Conservation (phyloP, 2,329 filamentous ascomycete species). For the Leptographium galeiforme region DNA sequence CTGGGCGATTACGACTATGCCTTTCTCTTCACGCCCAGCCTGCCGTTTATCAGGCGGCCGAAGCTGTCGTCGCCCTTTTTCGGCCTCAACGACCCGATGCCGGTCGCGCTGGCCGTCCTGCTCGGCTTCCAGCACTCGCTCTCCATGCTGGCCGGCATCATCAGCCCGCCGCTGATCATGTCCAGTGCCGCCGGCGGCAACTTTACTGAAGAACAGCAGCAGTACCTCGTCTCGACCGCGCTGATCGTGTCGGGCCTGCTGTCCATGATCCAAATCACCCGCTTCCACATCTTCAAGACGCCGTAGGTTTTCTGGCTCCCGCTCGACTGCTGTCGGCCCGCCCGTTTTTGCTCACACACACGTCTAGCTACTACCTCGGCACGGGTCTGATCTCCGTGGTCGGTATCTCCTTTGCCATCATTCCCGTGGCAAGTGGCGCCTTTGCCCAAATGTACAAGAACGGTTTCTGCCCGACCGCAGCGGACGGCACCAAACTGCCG, state of each 20-base stretch:
- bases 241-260: slow-evolving; percentile 68
- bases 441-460: slow-evolving; percentile 66
- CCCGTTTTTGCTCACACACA: slow-evolving; percentile 21
- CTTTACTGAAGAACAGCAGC: slow-evolving; percentile 43
- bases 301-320: slow-evolving; percentile 21
- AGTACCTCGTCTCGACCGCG: slow-evolving; percentile 68
- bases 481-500: slow-evolving; percentile 51
- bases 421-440: slow-evolving; percentile 58
- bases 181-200: slow-evolving; percentile 48
- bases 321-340: background rate
- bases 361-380: slow-evolving; percentile 48
- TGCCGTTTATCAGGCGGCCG: slow-evolving; percentile 65
- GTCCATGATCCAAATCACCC: slow-evolving; percentile 63
- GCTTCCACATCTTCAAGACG: slow-evolving; percentile 59
- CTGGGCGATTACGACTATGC: slow-evolving; percentile 82
- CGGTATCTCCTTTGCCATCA: slow-evolving; percentile 65
- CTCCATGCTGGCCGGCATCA: slow-evolving; percentile 63
- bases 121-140: slow-evolving; percentile 70
- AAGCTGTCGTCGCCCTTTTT: slow-evolving; percentile 60
- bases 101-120: slow-evolving; percentile 57
- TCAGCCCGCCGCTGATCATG: slow-evolving; percentile 67
- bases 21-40: slow-evolving; percentile 68
- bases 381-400: slow-evolving; percentile 67
- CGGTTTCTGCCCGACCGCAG: slow-evolving; percentile 49
- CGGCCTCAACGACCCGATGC: slow-evolving; percentile 68